Base-by-base conservation (phyloP, 2,329 filamentous ascomycete species). In the Aspergillus tanneri region DNA sequence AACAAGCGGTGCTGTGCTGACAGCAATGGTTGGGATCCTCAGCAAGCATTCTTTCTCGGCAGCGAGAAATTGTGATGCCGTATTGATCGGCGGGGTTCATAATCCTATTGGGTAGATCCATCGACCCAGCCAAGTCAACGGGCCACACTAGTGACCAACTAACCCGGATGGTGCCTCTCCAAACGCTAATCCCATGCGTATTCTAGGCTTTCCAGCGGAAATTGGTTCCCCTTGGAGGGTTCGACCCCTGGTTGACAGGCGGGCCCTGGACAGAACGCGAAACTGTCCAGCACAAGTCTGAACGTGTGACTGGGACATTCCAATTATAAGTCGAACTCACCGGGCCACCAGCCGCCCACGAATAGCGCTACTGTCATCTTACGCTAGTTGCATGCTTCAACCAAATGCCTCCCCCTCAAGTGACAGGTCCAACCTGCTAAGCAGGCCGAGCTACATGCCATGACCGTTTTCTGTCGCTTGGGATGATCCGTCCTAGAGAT, bases 361-460 rank as follows among this genome's bases (percentile, higher is more conserved):
- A 55, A 52, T 52, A 19, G 24, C 19, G 30, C 27, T 43, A 32
- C 24, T 32, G 44, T 51, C 49, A 49, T 23, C 43, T 27, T 43
- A 43, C 44, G 43, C 45, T 54, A 47, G 46, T 22, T 21, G 46
- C 51, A 55, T 58, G 44, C 45, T 48, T 50, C 34, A 40, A 40
- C 46, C 45, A 41, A 46, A 41, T 46, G 36, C 39, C 41, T 37
- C 24, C 39, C 37, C 36, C 43, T 37, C 23, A 42, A 47, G 23
- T 65, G 64, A 67, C 61, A 65, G 56, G 58, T 67, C 62, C 14
- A 51, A 57, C 56, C 53, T n/a, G 34, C 47, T 34, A 9, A 34
- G 14, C 14, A 19, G 30, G 30, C 30, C 54, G 46, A 32, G 41
- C 45, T 45, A 23, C 39, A 50, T 47, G 30, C 30, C 16, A 8